Percentiles rank a stretch among this genome's conserved stretches.
These are phyloP conservation scores for Flueggea neowawraea DNA, from an alignment of 441 rosid species.

Conservation along the genomic window DNA sequence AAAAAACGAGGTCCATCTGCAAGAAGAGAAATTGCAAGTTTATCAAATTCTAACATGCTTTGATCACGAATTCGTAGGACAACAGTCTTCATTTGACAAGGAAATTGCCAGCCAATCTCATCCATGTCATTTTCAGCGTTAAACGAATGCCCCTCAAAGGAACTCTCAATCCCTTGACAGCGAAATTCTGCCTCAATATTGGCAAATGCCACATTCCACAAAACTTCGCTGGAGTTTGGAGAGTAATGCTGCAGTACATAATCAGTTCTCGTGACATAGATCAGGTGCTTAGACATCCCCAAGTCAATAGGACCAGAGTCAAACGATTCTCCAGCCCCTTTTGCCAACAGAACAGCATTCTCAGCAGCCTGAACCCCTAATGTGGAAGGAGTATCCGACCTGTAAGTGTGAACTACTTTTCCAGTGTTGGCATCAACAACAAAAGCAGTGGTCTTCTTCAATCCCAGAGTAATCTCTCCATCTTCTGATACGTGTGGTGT, in stretches of 20 bases:
- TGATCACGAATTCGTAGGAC: constrained; percentile 53
- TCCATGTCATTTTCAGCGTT: constrained; percentile 24
- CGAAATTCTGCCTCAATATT: constrained; percentile 76
- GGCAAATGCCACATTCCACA: constrained; percentile 83
- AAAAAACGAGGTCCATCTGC: constrained; percentile 34
- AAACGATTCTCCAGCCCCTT: constrained; percentile 39
- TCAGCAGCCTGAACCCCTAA: constrained; percentile 25
- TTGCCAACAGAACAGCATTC: constrained; percentile 32
- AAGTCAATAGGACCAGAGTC: constrained; percentile 33
- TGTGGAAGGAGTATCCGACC: constrained; percentile 35
- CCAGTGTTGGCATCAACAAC: constrained; percentile 75
- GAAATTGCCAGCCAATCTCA: constrained; percentile 34
- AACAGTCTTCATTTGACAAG: constrained; percentile 49
- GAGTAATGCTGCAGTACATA: constrained; percentile 62
- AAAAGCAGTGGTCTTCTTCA: constrained; percentile 59
- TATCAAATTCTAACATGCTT: constrained; percentile 37
- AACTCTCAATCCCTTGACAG: constrained; percentile 34
- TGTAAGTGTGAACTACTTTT: constrained; percentile 45
- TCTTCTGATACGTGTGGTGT: constrained; percentile 52
- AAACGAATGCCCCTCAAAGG: constrained; percentile 26
- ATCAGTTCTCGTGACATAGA: constrained; percentile 69
- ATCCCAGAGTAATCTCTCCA: constrained; percentile 66
- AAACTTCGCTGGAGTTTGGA: constrained; percentile 53
- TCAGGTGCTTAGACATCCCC: constrained; percentile 32
- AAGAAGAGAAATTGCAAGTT: constrained; percentile 18